A percentile compares a stretch with the other conserved stretches of the same genome.
These are phyloP conservation scores for Dichotomopilus funicola DNA, from an alignment of 2,329 filamentous ascomycete species.

Conservation along the genomic window DNA sequence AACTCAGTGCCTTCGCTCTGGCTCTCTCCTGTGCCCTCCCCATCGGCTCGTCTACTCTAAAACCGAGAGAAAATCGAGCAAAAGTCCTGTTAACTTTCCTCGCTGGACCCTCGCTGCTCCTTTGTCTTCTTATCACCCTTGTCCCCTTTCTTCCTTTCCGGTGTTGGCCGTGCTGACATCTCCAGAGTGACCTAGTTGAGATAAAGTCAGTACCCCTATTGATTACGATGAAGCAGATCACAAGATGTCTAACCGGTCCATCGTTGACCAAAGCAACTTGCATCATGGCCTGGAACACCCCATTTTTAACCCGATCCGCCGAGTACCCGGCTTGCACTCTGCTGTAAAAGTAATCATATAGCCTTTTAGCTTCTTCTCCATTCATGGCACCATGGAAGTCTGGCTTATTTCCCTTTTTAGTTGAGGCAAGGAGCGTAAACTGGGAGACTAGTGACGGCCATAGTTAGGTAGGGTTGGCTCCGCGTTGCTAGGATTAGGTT, in stretches of 20 bases:
- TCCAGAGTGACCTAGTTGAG: constrained; percentile 36
- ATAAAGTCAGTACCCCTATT: constrained; percentile 2
- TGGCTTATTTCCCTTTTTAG: constrained; percentile 94
- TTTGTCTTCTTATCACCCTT: constrained; percentile 4
- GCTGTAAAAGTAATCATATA: constrained; percentile 79
- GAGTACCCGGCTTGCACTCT: constrained; percentile 68
- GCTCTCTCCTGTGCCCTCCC: too few species aligned
- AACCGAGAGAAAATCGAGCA: too few species aligned
- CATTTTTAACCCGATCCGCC: constrained; percentile 76
- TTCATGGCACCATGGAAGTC: constrained; percentile 86
- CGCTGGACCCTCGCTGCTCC: too few species aligned
- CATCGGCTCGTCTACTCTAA: too few species aligned
- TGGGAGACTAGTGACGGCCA: constrained; percentile 65
- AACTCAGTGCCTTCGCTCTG: too few species aligned
- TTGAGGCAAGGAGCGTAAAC: constrained; percentile 86
- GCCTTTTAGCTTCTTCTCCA: constrained; percentile 66
- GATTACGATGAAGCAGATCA: not conserved
- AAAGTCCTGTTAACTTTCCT: too few species aligned
- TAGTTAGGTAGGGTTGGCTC: not conserved
- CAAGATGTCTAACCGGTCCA: constrained; percentile 47
- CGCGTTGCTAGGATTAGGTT: not conserved
- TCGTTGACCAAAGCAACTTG: constrained; percentile 91
- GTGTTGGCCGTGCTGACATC: constrained; percentile 19
- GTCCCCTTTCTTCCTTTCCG: not conserved
- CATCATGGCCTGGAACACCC: constrained; percentile 99